Evolutionary conservation across 2,329 filamentous ascomycete species (phyloP), one percentile per base, ranked within the genome.

Genomic region (Colletotrichum sp.): DNA sequence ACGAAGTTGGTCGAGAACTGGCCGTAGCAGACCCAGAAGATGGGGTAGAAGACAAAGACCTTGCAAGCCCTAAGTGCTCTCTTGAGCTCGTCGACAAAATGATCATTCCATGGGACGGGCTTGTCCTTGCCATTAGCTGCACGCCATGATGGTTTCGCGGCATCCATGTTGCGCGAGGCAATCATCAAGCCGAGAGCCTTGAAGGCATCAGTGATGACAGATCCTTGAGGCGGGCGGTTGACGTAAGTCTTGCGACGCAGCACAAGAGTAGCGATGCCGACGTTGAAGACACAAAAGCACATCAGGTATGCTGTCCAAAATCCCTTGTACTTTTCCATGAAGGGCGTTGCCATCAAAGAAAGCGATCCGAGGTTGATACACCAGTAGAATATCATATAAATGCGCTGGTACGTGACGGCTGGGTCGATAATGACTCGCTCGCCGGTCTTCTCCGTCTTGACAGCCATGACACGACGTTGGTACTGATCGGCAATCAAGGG

Each of bases 301-400:
- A 89, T 83, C 83, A 86, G 86, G 77, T 85, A 95, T 4, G 92
- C 93, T 2, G 89, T 89, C 89, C 93, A 95, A 89, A 93, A 95
- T 6, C 92, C 92, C 73, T 92, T 84, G 79, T 93, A 89, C 74
- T 90, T 86, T 83, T 96, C 94, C 86, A 95, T 89, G 81, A 92
- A 92, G 2, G 91, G 91, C 1, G 92, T 95, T 8, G 90, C 92
- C 79, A 95, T 89, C 70, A 91, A 87, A 0, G 91, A 94, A 8
- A 96, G 87, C 3, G 92, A 91, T n/a, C 93, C 94, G 18, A 95
- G 79, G 82, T 89, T 76, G 21, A 76, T 76, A 34, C 73, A 76
- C 73, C 73, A 88, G 84, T 95, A 95, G 86, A 95, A 95, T 81
- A 95, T 90, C 92, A 92, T 94, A 87, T 94, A 95, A 77, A 95